Percentiles rank a stretch among this genome's conserved stretches.
Evolutionary conservation across 2,329 filamentous ascomycete genomes (phyloP).

Genomic region (Teratosphaeria nubilosa): DNA sequence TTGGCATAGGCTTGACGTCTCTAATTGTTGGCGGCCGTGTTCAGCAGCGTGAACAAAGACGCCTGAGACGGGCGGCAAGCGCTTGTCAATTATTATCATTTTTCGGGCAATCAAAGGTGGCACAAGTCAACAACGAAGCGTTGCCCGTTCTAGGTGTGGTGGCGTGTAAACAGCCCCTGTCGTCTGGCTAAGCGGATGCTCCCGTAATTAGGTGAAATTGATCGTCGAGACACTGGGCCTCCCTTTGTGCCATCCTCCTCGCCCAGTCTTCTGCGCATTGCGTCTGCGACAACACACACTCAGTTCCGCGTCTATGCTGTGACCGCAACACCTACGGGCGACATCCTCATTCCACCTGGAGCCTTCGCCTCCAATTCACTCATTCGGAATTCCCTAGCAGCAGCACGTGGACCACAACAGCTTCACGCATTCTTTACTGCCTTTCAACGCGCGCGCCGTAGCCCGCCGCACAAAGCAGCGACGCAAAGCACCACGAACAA

Average conservation of each 20-base stretch:
- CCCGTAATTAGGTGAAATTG: background rate
- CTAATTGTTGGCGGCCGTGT: background rate
- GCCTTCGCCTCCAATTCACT: slow-evolving; percentile 12
- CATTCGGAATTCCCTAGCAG: slow-evolving; percentile 9
- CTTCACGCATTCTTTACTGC: slow-evolving; percentile 5
- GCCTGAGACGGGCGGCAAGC: background rate
- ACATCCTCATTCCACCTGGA: slow-evolving; percentile 8
- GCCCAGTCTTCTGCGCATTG: background rate
- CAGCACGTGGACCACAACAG: slow-evolving; percentile 1
- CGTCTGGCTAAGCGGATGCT: background rate
- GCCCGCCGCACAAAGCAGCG: slow-evolving; percentile 6
- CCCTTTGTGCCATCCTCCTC: background rate
- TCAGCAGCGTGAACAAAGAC: background rate
- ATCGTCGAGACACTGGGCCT: background rate
- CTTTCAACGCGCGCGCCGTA: slow-evolving; percentile 1
- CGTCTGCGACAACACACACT: background rate
- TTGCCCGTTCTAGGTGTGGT: background rate
- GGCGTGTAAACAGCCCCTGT: background rate
- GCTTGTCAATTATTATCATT: background rate
- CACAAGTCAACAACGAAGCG: background rate
- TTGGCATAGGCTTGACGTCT: background rate
- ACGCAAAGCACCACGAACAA: background rate
- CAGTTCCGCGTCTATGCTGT: background rate
- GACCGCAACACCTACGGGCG: background rate
- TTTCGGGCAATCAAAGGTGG: background rate